Evolutionary conservation across 495 filamentous ascomycete species (phyloP).

Genomic region (Immersiella caudata): DNA sequence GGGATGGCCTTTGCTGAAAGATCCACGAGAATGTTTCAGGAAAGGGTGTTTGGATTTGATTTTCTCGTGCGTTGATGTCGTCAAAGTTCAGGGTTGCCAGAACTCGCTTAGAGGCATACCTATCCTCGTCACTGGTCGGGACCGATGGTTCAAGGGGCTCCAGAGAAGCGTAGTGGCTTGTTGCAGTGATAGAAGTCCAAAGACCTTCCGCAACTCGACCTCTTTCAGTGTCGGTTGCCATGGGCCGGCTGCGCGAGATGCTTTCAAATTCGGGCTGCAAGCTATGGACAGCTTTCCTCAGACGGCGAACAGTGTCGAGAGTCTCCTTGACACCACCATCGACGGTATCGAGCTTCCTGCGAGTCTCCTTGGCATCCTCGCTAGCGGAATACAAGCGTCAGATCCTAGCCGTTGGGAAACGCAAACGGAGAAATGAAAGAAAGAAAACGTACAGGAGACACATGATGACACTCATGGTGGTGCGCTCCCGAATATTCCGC

Average conservation of each 20-base stretch:
- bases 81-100: neutral
- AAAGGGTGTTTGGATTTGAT: slow-evolving; percentile 1
- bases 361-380: neutral
- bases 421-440: neutral
- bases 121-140: neutral
- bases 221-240: too few relatives aligned
- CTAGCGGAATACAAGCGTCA: neutral
- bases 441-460: slow-evolving; percentile 1
- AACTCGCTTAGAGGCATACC: neutral
- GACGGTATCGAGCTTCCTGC: neutral
- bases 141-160: neutral
- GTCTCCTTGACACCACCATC: neutral
- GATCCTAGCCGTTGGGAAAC: neutral
- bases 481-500: slow-evolving; percentile 5
- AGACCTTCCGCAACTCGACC: too few relatives aligned
- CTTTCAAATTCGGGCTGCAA: neutral
- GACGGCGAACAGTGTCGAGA: neutral
- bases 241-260: too few relatives aligned
- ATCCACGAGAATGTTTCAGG: slow-evolving; percentile 13
- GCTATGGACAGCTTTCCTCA: neutral
- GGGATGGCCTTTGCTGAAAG: neutral
- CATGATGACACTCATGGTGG: slow-evolving; percentile 10
- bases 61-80: neutral
- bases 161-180: too few relatives aligned
- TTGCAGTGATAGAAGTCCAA: too few relatives aligned